Evolutionary conservation across 106 monocot species (phyloP).

Genomic region (Vanilla planifolia): DNA sequence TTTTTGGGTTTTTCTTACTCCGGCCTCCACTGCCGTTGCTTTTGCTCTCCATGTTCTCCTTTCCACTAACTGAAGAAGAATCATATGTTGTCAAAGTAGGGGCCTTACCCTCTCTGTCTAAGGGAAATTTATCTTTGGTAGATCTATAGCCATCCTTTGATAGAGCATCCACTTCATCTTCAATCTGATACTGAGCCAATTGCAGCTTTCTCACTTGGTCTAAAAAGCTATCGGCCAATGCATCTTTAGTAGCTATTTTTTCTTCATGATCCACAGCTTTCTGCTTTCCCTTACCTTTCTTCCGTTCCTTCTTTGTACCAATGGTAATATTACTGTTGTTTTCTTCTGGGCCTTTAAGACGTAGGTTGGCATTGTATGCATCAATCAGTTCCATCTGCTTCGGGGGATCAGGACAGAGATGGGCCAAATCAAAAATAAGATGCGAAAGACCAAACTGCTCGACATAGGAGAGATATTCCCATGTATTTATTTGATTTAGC

Average conservation of each 20-base stretch:
- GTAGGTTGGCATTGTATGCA: conserved; percentile 49
- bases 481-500: conserved; percentile 44
- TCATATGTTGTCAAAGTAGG: conserved; percentile 6
- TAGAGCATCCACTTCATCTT: conserved; percentile 43
- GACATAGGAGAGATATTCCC: conserved; percentile 78
- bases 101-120: too few relatives aligned
- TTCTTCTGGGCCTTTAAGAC: conserved; percentile 21
- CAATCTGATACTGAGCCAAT: conserved; percentile 24
- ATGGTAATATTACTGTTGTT: conserved; percentile 21
- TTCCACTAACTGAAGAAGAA: conserved; percentile 14
- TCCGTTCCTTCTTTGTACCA: conserved; percentile 12
- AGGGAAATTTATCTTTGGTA: background rate
- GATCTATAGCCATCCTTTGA: conserved; percentile 75
- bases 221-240: conserved; percentile 38
- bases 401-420: conserved; percentile 67
- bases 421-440: conserved; percentile 77
- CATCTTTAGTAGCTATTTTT: conserved; percentile 17
- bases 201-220: conserved; percentile 57
- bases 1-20: conserved; percentile 42
- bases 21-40: conserved; percentile 19
- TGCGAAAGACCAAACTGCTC: conserved; percentile 87
- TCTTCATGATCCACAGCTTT: too few relatives aligned
- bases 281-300: conserved; percentile 40
- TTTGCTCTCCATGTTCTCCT: background rate
- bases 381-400: conserved; percentile 74